phyloP scores from a whole-genome alignment of 1,139 yeast genomes.

The Taiozyma sp. region DNA sequence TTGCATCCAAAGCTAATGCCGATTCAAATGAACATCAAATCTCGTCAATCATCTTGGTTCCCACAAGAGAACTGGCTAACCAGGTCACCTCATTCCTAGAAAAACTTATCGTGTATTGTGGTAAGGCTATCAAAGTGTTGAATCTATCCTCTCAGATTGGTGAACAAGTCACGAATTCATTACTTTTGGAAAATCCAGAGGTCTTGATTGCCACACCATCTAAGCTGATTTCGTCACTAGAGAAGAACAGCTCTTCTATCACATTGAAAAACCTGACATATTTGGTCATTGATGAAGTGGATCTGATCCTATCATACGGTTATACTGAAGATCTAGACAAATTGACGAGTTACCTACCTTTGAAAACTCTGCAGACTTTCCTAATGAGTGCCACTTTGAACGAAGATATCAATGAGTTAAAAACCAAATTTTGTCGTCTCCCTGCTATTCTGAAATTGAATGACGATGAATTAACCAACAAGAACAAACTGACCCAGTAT shows the following conservation, averaged over 20 bases:
- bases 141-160: constrained; percentile 73
- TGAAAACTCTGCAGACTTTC: constrained; percentile 79
- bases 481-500: constrained; percentile 71
- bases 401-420: constrained; percentile 78
- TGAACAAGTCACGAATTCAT: constrained; percentile 67
- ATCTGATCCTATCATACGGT: constrained; percentile 85
- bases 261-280: constrained; percentile 54
- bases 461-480: constrained; percentile 52
- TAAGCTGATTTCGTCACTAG: constrained; percentile 58
- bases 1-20: constrained; percentile 33
- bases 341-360: constrained; percentile 60
- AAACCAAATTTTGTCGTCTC: constrained; percentile 72
- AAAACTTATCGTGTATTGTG: constrained; percentile 66
- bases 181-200: constrained; percentile 72
- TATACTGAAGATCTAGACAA: constrained; percentile 78
- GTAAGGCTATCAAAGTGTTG: constrained; percentile 57
- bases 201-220: constrained; percentile 88
- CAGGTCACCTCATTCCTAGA: constrained; percentile 76
- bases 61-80: constrained; percentile 79
- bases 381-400: constrained; percentile 95
- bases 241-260: constrained; percentile 36
- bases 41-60: constrained; percentile 63
- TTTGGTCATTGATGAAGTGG: constrained; percentile 94
- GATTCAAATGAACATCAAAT: constrained; percentile 26
- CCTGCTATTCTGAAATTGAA: constrained; percentile 82